phyloP scores from a whole-genome alignment of 1,284 basidiomycete species.

The Rhodotorula sp. region DNA sequence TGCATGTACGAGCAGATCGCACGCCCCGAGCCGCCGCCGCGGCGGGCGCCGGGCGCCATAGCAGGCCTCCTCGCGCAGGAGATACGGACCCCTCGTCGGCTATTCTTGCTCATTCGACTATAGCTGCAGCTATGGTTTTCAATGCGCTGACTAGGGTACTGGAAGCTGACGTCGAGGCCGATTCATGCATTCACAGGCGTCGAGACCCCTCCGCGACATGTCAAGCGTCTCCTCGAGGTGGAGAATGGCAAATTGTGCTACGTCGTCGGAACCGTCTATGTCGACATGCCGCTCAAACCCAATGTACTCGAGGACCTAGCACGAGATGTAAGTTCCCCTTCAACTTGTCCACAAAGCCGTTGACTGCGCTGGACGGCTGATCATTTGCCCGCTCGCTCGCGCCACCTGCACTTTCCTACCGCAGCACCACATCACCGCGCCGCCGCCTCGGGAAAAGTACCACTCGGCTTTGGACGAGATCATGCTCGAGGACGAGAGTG shows the following conservation, averaged over 20 bases:
- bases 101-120: too few relatives aligned
- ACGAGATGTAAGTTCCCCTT: constrained; percentile 66
- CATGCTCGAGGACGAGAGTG: constrained; percentile 93
- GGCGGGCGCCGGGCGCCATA: too few relatives aligned
- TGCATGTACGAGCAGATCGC: too few relatives aligned
- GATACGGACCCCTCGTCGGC: too few relatives aligned
- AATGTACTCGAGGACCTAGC: constrained; percentile 94
- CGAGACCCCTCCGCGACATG: constrained; percentile 66
- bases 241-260: constrained; percentile 80
- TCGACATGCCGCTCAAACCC: constrained; percentile 97
- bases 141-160: too few relatives aligned
- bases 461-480: constrained; percentile 74
- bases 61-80: too few relatives aligned
- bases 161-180: neutral
- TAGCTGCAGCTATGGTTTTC: too few relatives aligned
- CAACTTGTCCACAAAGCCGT: neutral
- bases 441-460: constrained; percentile 69
- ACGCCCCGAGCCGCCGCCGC: too few relatives aligned
- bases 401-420: neutral
- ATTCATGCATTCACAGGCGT: constrained; percentile 6
- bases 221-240: constrained; percentile 85
- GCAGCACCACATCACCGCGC: constrained; percentile 84
- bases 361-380: neutral
- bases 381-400: too few relatives aligned
- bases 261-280: constrained; percentile 90